Conservation (phyloP, 2,329 filamentous ascomycete genomes). For the Epichloe gansuensis region DNA sequence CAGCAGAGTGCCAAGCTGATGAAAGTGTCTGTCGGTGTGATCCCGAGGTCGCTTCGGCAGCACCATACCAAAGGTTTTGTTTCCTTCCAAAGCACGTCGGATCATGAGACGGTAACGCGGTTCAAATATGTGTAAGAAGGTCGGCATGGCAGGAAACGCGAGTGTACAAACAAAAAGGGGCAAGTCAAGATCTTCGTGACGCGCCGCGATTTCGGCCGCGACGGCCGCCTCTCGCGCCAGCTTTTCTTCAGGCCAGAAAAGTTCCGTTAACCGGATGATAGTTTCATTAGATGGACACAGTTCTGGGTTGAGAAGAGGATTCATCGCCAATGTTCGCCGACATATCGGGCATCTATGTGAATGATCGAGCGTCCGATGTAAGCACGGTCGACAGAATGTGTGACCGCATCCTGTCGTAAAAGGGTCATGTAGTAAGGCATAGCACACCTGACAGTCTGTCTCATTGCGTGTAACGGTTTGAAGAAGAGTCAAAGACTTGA, state of each 20-base stretch:
- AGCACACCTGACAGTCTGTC: constrained; percentile 82
- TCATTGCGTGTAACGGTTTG: constrained; percentile 52
- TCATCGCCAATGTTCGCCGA: constrained; percentile 47
- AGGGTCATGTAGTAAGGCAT: constrained; percentile 67
- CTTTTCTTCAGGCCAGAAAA: constrained; percentile 57
- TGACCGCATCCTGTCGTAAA: constrained; percentile 79
- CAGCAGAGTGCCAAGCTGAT: constrained; percentile 65
- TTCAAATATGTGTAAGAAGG: constrained; percentile 84
- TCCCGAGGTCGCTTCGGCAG: constrained; percentile 45
- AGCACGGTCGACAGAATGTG: constrained; percentile 73
- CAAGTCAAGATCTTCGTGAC: constrained; percentile 44
- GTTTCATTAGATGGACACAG: constrained; percentile 45
- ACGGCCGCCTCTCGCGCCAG: constrained; percentile 42
- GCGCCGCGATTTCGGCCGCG: constrained; percentile 42
- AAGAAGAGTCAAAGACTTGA: constrained; percentile 35
- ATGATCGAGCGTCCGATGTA: constrained; percentile 65
- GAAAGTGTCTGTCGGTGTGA: constrained; percentile 34
- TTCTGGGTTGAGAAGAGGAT: constrained; percentile 27
- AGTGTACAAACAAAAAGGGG: constrained; percentile 74
- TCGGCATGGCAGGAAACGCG: constrained; percentile 70
- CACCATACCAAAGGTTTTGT: constrained; percentile 75
- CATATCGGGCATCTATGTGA: constrained; percentile 71
- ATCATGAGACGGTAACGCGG: constrained; percentile 89
- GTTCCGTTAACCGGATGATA: constrained; percentile 48
- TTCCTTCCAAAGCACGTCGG: constrained; percentile 58